phyloP scores from a whole-genome alignment of 768 basidiomycete genomes.

The Terana coerulea region DNA sequence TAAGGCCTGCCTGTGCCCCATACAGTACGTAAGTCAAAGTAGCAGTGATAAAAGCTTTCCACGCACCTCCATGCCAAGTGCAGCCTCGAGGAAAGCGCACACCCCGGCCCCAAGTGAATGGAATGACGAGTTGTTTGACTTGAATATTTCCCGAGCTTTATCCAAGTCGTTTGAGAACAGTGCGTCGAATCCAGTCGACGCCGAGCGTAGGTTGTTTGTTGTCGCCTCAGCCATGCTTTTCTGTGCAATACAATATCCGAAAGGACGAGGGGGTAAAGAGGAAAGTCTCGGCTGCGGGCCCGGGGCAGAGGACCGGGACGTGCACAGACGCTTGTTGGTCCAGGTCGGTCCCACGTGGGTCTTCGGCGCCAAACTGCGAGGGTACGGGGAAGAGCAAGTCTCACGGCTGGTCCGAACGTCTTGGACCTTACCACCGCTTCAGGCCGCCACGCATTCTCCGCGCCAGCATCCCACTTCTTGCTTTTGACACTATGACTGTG shows the following conservation, averaged over 20 bases:
- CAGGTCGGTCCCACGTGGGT: slow-evolving; percentile 2
- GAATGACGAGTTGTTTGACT: slow-evolving; percentile 55
- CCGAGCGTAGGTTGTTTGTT: slow-evolving; percentile 29
- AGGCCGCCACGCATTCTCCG: neutral
- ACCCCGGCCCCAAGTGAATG: slow-evolving; percentile 72
- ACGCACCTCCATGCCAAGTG: slow-evolving; percentile 74
- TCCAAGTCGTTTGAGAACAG: slow-evolving; percentile 68
- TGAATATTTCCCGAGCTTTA: slow-evolving; percentile 49
- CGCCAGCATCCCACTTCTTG: neutral
- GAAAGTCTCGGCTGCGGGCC: neutral
- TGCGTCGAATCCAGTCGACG: slow-evolving; percentile 55
- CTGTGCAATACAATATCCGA: too few relatives aligned
- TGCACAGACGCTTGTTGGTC: neutral
- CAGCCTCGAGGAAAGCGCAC: slow-evolving; percentile 72
- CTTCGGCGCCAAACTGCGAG: neutral
- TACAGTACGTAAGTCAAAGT: neutral
- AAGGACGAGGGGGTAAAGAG: neutral
- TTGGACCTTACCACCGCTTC: neutral
- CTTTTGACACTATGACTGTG: slow-evolving; percentile 24
- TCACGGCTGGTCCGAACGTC: neutral
- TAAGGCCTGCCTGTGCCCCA: slow-evolving; percentile 44
- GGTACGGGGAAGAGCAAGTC: neutral
- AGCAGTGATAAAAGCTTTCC: neutral
- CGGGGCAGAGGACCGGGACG: neutral
- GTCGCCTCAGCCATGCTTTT: slow-evolving; percentile 22